Evolutionary conservation across 2,329 filamentous ascomycete species (phyloP), one percentile per base, ranked within the genome.

Genomic region (Monosporascus sp.): DNA sequence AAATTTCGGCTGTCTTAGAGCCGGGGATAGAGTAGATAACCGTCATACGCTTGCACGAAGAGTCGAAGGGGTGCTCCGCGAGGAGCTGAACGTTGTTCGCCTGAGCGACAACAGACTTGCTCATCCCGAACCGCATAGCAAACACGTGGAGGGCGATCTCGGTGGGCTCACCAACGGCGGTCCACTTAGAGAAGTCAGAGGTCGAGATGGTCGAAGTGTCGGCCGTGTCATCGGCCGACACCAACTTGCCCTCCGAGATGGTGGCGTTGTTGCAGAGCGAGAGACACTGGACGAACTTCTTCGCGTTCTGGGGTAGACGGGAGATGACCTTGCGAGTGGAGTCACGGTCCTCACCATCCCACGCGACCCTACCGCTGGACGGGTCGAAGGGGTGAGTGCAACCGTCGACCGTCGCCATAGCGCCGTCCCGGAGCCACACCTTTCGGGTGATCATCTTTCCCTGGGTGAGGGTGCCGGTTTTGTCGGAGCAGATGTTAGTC

Each of bases 111-210:
- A 70, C 66, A 1, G 69, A 63, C 63, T 78, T 78, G 49, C 72
- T 75, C 54, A 77, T 76, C 31, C 78, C 76, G 60, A 89, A 89
- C 18, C 86, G 82, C 72, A 85, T 83, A 47, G 86, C 85, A 55
- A 90, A 85, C 9, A 89, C 85, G 57, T 88, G 84, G 17, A 90
- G 80, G 11, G 87, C 86, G 54, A 90, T 88, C 60, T 90, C 86
- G 3, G 87, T 90, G 3, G 85, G 84, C 59, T 88, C 84, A 48
- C 84, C 85, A 42, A 83, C 71, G 20, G 82, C 82, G 42, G 74
- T 77, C 82, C 83, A 87, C 2, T 72, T 65, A 3, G 68, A 65
- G 27, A 72, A 69, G 15, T 73, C 70, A n/a, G 72, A 63, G 8
- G 74, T 77, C 5, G 75, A 74, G 48, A 74, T 71, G 34, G 75